phyloP scores from a whole-genome alignment of 2,329 filamentous ascomycete genomes.

The Trichoderma gracile region DNA sequence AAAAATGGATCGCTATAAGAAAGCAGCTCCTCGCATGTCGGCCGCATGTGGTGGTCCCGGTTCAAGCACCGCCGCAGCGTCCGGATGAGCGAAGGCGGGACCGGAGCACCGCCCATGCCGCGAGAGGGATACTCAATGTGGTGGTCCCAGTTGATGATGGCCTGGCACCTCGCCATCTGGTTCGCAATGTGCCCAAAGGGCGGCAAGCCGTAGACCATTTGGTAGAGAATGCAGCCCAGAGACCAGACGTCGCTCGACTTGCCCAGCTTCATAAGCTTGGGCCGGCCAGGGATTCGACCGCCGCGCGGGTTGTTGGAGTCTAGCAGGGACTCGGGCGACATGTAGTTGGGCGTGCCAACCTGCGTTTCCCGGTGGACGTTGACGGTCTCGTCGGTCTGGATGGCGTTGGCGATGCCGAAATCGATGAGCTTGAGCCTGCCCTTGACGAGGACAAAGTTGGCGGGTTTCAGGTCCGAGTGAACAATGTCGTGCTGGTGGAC shows the following conservation, averaged over 20 bases:
- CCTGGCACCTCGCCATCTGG: slow-evolving; percentile 81
- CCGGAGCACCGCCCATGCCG: slow-evolving; percentile 64
- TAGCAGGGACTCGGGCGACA: slow-evolving; percentile 92
- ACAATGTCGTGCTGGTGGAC: slow-evolving; percentile 92
- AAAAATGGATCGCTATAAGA: slow-evolving; percentile 62
- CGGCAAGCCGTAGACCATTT: slow-evolving; percentile 96
- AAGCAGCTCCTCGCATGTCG: slow-evolving; percentile 64
- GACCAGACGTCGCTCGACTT: slow-evolving; percentile 97
- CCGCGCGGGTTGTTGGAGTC: slow-evolving; percentile 72
- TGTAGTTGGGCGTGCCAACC: slow-evolving; percentile 96
- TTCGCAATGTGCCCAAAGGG: slow-evolving; percentile 92
- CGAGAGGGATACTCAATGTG: slow-evolving; percentile 69
- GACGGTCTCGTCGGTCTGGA: slow-evolving; percentile 91
- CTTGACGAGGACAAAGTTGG: slow-evolving; percentile 92
- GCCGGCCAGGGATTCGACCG: slow-evolving; percentile 43
- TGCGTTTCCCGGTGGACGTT: slow-evolving; percentile 96
- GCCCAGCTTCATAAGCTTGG: slow-evolving; percentile 90
- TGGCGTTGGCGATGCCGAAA: slow-evolving; percentile 97
- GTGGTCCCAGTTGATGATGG: slow-evolving; percentile 78
- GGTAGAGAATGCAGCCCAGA: slow-evolving; percentile 92
- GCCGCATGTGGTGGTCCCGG: slow-evolving; percentile 62
- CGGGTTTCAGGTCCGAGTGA: slow-evolving; percentile 94
- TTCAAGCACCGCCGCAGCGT: slow-evolving; percentile 65
- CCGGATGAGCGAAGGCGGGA: slow-evolving; percentile 59
- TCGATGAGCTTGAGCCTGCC: slow-evolving; percentile 94